Evolutionary conservation across 225 moss, liverwort and hornwort genomes (phyloP), one percentile per base, ranked within the genome.

Genomic region (Takakia lepidozioides): DNA sequence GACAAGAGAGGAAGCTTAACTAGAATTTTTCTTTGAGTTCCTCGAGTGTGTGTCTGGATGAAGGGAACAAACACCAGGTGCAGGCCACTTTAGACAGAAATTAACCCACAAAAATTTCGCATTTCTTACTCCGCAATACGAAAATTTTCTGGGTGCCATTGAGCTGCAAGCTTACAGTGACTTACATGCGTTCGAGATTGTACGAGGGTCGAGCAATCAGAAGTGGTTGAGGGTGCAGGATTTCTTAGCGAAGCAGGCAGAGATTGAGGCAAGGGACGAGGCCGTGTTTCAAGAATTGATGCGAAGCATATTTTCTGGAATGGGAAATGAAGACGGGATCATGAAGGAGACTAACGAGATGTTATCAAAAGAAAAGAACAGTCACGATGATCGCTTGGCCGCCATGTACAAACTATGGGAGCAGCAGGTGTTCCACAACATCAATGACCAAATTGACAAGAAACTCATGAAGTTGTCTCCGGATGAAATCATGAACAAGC

Each of bases 371-470:
- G 65, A 71, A 23, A 59, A 60, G 46, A 53, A 69, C 37, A 57
- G 63, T 29, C 65, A 69, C 10, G 69, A 72, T 6, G 69, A 72
- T 35, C 68, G 65, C 25, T 65, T 68, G 41, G 66, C 49, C 32
- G 62, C 59, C 37, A 72, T 64, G 55, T 66, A 72, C 60, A 72
- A 72, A 48, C 65, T 65, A 43, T 81, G 76, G 81, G 76, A 72
- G 59, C 53, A 27, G 30, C 57, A 69, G 13, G 72, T 81, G 10
- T 81, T 55, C 36, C 68, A 76, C 29, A 57, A 64, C n/a, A 76
- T 81, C 37, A 71, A 76, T 42, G 43, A 63, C 56, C 81, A 81
- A 58, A 63, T 81, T 1, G 49, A 62, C 0, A 57, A 27, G 32
- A 73, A 76, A 41, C 65, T 81, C 56, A 63, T 69, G 34, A 72